Evolutionary conservation across 2,329 filamentous ascomycete genomes (phyloP).

Genomic region (Onygena corvina): DNA sequence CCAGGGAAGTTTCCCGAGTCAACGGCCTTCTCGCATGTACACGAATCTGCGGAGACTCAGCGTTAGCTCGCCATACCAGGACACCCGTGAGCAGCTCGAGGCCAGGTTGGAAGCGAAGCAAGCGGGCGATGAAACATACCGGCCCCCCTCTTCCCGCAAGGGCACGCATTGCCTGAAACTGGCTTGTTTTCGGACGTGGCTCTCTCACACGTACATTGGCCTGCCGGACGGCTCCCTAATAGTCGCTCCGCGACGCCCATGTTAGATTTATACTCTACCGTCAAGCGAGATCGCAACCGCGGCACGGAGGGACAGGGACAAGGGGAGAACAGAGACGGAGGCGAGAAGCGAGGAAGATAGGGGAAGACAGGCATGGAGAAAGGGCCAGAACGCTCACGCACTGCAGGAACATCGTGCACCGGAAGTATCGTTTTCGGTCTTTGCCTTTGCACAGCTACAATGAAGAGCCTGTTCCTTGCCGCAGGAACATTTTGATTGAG

Average conservation of each 20-base stretch:
- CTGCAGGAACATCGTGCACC: slow-evolving; percentile 76
- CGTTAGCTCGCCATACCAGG: neutral
- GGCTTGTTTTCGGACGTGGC: slow-evolving; percentile 57
- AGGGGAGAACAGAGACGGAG: neutral
- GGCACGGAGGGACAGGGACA: slow-evolving; percentile 1
- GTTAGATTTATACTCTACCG: slow-evolving; percentile 7
- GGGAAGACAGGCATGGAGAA: neutral
- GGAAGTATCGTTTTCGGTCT: slow-evolving; percentile 58
- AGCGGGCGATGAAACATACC: slow-evolving; percentile 39
- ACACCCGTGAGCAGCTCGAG: neutral
- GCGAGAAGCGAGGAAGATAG: neutral
- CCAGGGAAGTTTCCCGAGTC: slow-evolving; percentile 51
- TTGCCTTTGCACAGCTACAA: slow-evolving; percentile 71
- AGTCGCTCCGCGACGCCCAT: slow-evolving; percentile 4
- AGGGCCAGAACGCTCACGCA: slow-evolving; percentile 27
- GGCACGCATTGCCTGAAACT: slow-evolving; percentile 51
- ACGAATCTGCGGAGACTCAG: slow-evolving; percentile 42
- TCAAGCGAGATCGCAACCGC: slow-evolving; percentile 2
- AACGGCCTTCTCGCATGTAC: slow-evolving; percentile 69
- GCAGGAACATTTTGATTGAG: slow-evolving; percentile 65
- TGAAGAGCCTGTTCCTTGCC: slow-evolving; percentile 76
- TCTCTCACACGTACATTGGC: slow-evolving; percentile 70
- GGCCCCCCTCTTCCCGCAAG: slow-evolving; percentile 62
- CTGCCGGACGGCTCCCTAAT: slow-evolving; percentile 57
- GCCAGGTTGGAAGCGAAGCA: neutral